phyloP scores from a whole-genome alignment of 768 basidiomycete species.

The Xerocomellus dryophilus region DNA sequence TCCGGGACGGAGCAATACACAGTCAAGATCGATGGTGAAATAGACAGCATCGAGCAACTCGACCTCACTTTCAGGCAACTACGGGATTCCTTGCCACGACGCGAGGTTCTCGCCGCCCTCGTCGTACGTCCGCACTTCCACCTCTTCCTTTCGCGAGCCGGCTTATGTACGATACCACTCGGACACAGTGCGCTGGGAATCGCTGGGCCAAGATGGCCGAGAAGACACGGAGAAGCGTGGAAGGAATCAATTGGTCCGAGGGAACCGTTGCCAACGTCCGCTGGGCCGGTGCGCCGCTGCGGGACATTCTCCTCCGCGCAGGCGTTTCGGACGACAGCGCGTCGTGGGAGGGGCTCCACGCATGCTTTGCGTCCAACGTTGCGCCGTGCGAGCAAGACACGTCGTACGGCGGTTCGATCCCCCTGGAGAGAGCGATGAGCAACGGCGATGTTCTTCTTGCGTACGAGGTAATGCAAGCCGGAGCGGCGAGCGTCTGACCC shows the following conservation, averaged over 20 bases:
- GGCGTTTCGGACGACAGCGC: slow-evolving; percentile 34
- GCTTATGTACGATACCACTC: background rate
- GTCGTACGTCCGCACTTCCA: slow-evolving; percentile 40
- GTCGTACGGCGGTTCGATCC: slow-evolving; percentile 64
- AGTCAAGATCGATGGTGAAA: slow-evolving; percentile 29
- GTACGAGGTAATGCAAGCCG: slow-evolving; percentile 45
- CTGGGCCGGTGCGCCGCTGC: slow-evolving; percentile 61
- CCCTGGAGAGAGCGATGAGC: slow-evolving; percentile 48
- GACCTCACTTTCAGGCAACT: slow-evolving; percentile 21
- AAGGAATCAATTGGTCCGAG: slow-evolving; percentile 62
- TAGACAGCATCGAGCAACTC: slow-evolving; percentile 11
- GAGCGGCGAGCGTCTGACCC: too few species aligned
- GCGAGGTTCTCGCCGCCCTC: slow-evolving; percentile 48
- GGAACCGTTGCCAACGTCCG: slow-evolving; percentile 68
- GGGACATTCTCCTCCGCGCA: slow-evolving; percentile 50
- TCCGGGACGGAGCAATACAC: slow-evolving; percentile 21
- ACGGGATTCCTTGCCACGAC: slow-evolving; percentile 15
- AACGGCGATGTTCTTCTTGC: slow-evolving; percentile 56
- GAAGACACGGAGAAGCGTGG: slow-evolving; percentile 44
- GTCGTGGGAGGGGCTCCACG: slow-evolving; percentile 39
- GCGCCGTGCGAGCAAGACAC: slow-evolving; percentile 59
- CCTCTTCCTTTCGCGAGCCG: background rate
- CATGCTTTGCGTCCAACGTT: slow-evolving; percentile 58
- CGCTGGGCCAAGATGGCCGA: slow-evolving; percentile 62
- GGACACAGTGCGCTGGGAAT: slow-evolving; percentile 58